Base-by-base conservation (phyloP, 148 eudicot species). In the Fagopyrum tataricum region DNA sequence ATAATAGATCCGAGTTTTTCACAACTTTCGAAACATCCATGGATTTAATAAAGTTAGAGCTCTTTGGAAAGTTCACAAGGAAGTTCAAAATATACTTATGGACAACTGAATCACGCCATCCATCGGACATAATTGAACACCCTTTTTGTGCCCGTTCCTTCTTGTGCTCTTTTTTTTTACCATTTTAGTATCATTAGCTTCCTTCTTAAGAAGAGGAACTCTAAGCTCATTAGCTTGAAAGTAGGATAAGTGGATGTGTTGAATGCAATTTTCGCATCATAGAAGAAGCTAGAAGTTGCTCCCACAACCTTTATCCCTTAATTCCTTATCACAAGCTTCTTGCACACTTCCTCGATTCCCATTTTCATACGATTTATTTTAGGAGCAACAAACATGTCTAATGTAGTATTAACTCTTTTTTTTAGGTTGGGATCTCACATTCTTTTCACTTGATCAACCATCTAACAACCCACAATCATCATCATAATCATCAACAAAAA, bases 21-120 rank as follows among this genome's bases (percentile, higher is more conserved):
- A 72, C 47, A 77, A 71, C n/a, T 26, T 58, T 43, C 3, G 62
- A 72, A 47, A 72, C 71, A 72, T 77, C 71, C 58, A 77, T 61
- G n/a, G 75, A 77, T 62, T 75, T 26, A 3, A 75, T 10, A 18
- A 72, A 72, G 4, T 71, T 7, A 0, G 71, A 72, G 1, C 79
- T 75, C 4, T 41, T 72, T 47, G 6, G 62, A 70, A 46, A 24
- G 43, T 74, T 52, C n/a, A 62, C 58, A 3, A 74, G 55, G 62
- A 62, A 18, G 62, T 74, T 74, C 23, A 70, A 42, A 51, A 76
- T 56, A 53, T 76, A 74, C 21, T 62, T 76, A 51, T 24, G 39
- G 9, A 2, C 74, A 51, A 68, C 66, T 1, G 78, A 75, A 68
- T 68, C 51, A 68, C 62, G 40, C 73, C 66, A 75, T 44, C 78